Percentiles rank a stretch among this genome's conserved stretches.
phyloP scores from a whole-genome alignment of 2,329 filamentous ascomycete species.

The Alternaria brassicae region DNA sequence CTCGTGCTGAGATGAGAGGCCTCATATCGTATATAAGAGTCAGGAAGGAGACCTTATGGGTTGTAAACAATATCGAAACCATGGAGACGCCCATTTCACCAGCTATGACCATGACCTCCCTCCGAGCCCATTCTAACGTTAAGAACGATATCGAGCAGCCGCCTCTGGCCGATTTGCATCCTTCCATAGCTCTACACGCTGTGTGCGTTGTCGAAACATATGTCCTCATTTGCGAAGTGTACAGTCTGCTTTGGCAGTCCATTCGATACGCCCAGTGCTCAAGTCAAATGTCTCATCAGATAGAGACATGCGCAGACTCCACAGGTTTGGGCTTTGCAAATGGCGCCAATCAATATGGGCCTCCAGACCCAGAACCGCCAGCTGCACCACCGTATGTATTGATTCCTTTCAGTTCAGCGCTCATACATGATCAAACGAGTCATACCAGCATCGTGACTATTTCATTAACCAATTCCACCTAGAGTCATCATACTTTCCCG shows the following conservation, averaged over 20 bases:
- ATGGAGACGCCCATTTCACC: slow-evolving; percentile 2
- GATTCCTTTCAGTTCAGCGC: not conserved
- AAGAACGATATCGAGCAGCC: not conserved
- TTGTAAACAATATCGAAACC: slow-evolving; percentile 1
- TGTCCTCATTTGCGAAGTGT: not conserved
- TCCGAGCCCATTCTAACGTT: not conserved
- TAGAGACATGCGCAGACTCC: not conserved
- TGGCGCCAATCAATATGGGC: not conserved
- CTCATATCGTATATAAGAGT: slow-evolving; percentile 17
- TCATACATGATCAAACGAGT: not conserved
- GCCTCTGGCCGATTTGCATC: not conserved
- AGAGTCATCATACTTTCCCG: slow-evolving; percentile 38
- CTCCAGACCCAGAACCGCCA: slow-evolving; percentile 36
- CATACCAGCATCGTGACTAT: not conserved
- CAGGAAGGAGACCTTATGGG: not conserved
- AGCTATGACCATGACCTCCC: not conserved
- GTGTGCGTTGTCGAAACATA: not conserved
- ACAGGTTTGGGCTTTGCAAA: not conserved
- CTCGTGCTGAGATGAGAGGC: slow-evolving; percentile 18
- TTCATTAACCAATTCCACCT: slow-evolving; percentile 12
- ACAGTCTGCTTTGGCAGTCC: slow-evolving; percentile 1
- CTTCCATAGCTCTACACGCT: not conserved
- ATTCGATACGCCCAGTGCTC: not conserved
- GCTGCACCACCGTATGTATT: slow-evolving; percentile 38
- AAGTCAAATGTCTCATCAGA: not conserved